A percentile compares a stretch with the other conserved stretches of the same genome.
Conservation (phyloP, 2,329 filamentous ascomycete species). For the Pseudocercospora fijiensis region DNA sequence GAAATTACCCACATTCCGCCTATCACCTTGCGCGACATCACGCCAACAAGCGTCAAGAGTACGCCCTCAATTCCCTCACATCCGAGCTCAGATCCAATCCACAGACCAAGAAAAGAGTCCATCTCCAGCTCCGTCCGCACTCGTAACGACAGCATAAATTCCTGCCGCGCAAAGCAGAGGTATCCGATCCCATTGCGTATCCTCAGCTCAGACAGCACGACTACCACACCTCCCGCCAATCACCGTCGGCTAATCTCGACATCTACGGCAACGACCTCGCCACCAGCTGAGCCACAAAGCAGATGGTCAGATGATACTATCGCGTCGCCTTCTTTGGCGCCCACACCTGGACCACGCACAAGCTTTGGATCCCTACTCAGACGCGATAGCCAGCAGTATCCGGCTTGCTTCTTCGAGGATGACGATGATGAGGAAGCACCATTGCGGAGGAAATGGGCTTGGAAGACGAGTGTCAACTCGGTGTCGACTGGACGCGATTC, state of each 20-base stretch:
- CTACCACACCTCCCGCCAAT: background rate
- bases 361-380: constrained; percentile 30
- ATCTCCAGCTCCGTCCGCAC: constrained; percentile 29
- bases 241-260: constrained; percentile 12
- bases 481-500: constrained; percentile 9
- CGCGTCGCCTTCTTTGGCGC: constrained; percentile 25
- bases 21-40: background rate
- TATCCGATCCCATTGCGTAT: constrained; percentile 29
- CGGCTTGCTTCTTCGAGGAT: constrained; percentile 37
- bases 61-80: constrained; percentile 13
- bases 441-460: constrained; percentile 28
- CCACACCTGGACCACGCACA: constrained; percentile 25
- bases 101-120: constrained; percentile 33
- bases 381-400: constrained; percentile 27
- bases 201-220: constrained; percentile 23
- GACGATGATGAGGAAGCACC: constrained; percentile 29
- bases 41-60: constrained; percentile 1
- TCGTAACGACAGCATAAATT: constrained; percentile 31
- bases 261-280: background rate
- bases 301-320: constrained; percentile 37
- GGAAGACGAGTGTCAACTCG: constrained; percentile 19
- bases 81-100: constrained; percentile 21
- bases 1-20: constrained; percentile 9
- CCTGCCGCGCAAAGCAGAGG: constrained; percentile 14
- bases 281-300: constrained; percentile 6